Base-by-base conservation (phyloP, 1,284 basidiomycete species). In the Naganishia liquefaciens region DNA sequence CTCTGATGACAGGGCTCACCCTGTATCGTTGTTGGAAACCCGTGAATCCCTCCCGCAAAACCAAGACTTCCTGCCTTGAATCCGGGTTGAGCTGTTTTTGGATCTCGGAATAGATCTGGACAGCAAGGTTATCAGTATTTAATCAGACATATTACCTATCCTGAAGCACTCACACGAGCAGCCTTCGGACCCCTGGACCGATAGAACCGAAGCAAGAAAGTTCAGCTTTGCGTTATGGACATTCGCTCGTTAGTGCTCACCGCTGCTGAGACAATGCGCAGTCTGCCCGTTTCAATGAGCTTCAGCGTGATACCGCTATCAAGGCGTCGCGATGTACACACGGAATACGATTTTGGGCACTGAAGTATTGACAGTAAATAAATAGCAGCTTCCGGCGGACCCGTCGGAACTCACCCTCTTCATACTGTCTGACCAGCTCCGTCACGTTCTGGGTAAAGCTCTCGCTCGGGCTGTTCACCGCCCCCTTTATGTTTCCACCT, bases 401-500 rank as follows among this genome's bases (percentile, higher is more conserved):
- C 11, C 19, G 0, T 17, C 21, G 2, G 42, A 23, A 63, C 74
- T 61, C 61, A 77, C 77, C 75, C 15, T 70, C 53, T 30, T 75
- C 66, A 23, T 76, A 53, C 53, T 67, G 66, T 68, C 76, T 69
- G 1, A 75, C 76, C 10, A 78, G 69, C 17, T 72, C 75, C 39
- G 71, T 66, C 2, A 78, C 73, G 19, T 67, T 69, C 11, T 69
- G 72, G 49, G 74, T 68, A 62, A 79, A 76, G 15, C 63, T 70
- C 62, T 73, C 74, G 66, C 74, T 76, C 4, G 78, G 78, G 50
- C 67, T 71, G 65, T 78, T 78, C 44, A 75, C 27, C 1, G 75
- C 76, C 25, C 73, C 69, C 21, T 77, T 73, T 58, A 80, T 80
- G 67, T 79, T 79, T 5, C 78, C 78, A n/a, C 78, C 78, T 79